Conservation (phyloP, 2,329 filamentous ascomycete species). For the Orbilia oligospora region DNA sequence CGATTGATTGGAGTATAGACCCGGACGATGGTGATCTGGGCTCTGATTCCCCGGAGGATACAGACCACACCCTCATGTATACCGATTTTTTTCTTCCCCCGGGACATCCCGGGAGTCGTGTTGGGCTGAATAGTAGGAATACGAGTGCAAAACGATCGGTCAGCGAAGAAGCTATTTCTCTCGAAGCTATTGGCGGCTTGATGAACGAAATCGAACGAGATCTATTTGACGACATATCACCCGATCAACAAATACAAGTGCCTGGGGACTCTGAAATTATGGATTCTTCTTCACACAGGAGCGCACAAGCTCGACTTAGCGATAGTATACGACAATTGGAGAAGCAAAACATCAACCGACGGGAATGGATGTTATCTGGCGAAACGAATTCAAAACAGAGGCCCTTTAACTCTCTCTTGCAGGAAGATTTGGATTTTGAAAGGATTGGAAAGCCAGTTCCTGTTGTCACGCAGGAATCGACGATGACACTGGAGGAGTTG, state of each 20-base stretch:
- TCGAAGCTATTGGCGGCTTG: constrained; percentile 70
- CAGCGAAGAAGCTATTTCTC: constrained; percentile 76
- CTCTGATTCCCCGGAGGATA: constrained; percentile 72
- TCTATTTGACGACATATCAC: constrained; percentile 77
- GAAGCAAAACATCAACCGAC: constrained; percentile 87
- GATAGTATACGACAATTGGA: constrained; percentile 94
- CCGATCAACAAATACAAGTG: not conserved
- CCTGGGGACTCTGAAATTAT: not conserved
- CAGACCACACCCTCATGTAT: constrained; percentile 70
- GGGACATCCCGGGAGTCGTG: constrained; percentile 81
- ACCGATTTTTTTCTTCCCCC: constrained; percentile 73
- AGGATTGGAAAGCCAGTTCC: constrained; percentile 94
- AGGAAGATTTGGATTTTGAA: constrained; percentile 96
- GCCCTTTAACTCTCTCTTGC: constrained; percentile 90
- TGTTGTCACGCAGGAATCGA: constrained; percentile 91
- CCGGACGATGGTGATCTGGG: constrained; percentile 64
- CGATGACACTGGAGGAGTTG: constrained; percentile 89
- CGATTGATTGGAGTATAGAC: constrained; percentile 81
- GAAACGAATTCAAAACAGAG: constrained; percentile 87
- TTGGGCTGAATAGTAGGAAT: constrained; percentile 92
- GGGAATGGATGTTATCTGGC: constrained; percentile 89
- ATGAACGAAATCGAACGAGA: constrained; percentile 91
- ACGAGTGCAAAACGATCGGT: constrained; percentile 75
- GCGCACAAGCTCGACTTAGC: constrained; percentile 84
- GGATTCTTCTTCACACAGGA: constrained; percentile 81